Conservation (phyloP, 2,329 filamentous ascomycete genomes). For the Pyrenochaeta sp. region DNA sequence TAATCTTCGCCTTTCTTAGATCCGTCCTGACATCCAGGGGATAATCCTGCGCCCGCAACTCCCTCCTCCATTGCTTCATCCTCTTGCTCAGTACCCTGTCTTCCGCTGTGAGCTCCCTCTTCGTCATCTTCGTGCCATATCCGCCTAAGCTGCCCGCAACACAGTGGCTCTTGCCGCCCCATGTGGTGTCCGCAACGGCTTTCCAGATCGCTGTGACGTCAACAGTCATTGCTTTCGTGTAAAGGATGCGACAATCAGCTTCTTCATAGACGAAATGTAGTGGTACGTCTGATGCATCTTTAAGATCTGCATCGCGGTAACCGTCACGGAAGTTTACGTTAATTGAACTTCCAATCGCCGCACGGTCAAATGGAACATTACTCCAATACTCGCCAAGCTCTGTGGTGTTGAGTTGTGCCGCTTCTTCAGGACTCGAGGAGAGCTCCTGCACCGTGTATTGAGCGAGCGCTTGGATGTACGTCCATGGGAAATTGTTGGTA, state of each 20-base stretch:
- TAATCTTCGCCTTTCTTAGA: constrained; percentile 26
- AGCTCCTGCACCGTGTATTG: constrained; percentile 33
- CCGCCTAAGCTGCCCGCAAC: constrained; percentile 41
- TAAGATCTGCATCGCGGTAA: constrained; percentile 53
- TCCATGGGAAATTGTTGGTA: constrained; percentile 48
- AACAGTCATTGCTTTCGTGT: constrained; percentile 64
- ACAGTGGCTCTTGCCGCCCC: constrained; percentile 43
- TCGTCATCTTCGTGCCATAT: constrained; percentile 23
- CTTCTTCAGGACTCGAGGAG: constrained; percentile 34
- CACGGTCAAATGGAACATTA: constrained; percentile 40
- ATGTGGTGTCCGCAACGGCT: constrained; percentile 48
- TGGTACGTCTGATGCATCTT: constrained; percentile 50
- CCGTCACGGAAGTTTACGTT: constrained; percentile 52
- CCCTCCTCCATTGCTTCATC: constrained; percentile 41
- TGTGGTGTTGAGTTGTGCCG: constrained; percentile 37
- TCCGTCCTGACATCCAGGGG: constrained; percentile 48
- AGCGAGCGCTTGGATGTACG: constrained; percentile 39
- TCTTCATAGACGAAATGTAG: constrained; percentile 69
- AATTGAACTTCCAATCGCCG: constrained; percentile 30
- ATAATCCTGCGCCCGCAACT: constrained; percentile 38
- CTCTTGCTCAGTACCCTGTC: constrained; percentile 37
- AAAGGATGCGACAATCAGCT: constrained; percentile 69
- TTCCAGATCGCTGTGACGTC: constrained; percentile 65
- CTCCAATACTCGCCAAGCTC: constrained; percentile 44
- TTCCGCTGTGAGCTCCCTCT: constrained; percentile 31